Percentiles rank a stretch among this genome's conserved stretches.
phyloP scores from a whole-genome alignment of 768 basidiomycete species.

The Multifurca ochricompacta region DNA sequence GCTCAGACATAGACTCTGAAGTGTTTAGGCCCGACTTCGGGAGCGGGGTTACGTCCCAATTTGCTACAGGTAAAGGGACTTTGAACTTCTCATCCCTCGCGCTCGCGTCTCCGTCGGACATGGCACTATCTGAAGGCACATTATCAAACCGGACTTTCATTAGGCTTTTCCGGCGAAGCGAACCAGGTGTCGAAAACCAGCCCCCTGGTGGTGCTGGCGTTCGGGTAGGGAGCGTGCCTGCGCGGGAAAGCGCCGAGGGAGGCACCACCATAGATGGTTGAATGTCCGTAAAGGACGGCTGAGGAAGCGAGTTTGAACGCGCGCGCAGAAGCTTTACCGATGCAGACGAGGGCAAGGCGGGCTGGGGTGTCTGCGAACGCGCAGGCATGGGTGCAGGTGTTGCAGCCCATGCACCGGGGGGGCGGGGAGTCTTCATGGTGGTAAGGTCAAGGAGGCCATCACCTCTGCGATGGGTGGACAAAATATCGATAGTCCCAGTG shows the following conservation, averaged over 20 bases:
- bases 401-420: constrained; percentile 39
- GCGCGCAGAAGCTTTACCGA: constrained; percentile 4
- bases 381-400: constrained; percentile 31
- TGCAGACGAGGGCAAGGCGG: not conserved
- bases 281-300: constrained; percentile 6
- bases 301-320: constrained; percentile 19
- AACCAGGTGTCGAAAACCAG: constrained; percentile 46
- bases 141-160: constrained; percentile 70
- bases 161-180: constrained; percentile 41
- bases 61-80: constrained; percentile 3
- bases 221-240: constrained; percentile 22
- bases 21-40: not conserved
- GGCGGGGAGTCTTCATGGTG: constrained; percentile 37
- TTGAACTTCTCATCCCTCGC: not conserved
- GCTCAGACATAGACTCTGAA: constrained; percentile 16
- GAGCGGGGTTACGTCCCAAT: constrained; percentile 2
- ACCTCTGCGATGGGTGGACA: constrained; percentile 21
- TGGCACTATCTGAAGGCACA: constrained; percentile 26
- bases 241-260: constrained; percentile 9
- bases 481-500: constrained; percentile 28
- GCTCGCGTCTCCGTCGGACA: constrained; percentile 22
- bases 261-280: not conserved
- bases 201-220: constrained; percentile 42
- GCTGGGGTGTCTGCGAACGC: constrained; percentile 17
- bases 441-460: constrained; percentile 26